Evolutionary conservation across 768 basidiomycete genomes (phyloP).

Genomic region (Leucosporidium creatinivorum): DNA sequence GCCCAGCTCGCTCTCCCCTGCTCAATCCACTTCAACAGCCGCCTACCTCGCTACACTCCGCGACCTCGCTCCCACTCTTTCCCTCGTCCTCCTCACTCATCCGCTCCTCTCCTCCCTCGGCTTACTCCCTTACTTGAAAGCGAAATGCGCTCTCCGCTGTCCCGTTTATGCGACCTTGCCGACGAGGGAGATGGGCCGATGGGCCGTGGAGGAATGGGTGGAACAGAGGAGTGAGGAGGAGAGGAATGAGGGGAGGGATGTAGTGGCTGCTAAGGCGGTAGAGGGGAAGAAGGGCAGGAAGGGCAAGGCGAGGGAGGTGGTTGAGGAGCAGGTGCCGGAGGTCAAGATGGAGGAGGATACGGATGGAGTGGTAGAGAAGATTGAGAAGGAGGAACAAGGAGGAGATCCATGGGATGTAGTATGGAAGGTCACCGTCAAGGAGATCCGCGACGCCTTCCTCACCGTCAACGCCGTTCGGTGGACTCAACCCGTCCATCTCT

Average conservation of each 20-base stretch:
- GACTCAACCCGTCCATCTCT: conserved; percentile 88
- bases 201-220: conserved; percentile 80
- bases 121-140: conserved; percentile 84
- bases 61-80: conserved; percentile 62
- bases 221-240: conserved; percentile 54
- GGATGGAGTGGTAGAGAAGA: conserved; percentile 23
- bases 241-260: conserved; percentile 25
- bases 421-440: conserved; percentile 63
- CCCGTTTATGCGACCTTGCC: conserved; percentile 91
- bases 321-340: conserved; percentile 34
- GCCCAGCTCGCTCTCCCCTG: conserved; percentile 27
- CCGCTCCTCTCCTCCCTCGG: conserved; percentile 84
- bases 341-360: conserved; percentile 30
- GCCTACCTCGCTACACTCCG: conserved; percentile 38
- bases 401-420: conserved; percentile 49
- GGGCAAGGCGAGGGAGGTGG: conserved; percentile 26
- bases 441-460: conserved; percentile 90
- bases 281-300: conserved; percentile 23
- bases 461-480: conserved; percentile 85
- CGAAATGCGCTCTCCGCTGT: conserved; percentile 73
- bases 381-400: conserved; percentile 34
- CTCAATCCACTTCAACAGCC: conserved; percentile 31
- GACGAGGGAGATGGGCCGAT: conserved; percentile 89
- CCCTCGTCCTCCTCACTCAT: conserved; percentile 88
- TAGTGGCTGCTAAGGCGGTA: conserved; percentile 22